Conservation (phyloP, 2,329 filamentous ascomycete species). For the Knufia fluminis region DNA sequence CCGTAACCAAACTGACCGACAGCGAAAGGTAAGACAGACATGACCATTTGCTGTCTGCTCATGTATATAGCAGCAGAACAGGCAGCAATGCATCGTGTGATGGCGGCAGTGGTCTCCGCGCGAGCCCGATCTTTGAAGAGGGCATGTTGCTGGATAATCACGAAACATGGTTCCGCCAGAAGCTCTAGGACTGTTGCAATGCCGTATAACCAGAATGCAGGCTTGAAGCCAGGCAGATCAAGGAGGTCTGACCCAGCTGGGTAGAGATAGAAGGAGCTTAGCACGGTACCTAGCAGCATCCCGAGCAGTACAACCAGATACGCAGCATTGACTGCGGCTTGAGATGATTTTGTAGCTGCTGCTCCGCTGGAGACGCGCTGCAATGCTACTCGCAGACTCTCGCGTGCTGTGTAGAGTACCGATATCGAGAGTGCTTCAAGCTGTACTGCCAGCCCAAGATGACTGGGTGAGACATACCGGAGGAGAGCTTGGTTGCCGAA, state of each 20-base stretch:
- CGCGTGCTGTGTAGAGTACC: conserved; percentile 87
- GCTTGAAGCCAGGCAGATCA: conserved; percentile 53
- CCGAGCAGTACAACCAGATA: conserved; percentile 69
- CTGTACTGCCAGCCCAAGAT: conserved; percentile 79
- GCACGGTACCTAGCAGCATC: conserved; percentile 49
- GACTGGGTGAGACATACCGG: conserved; percentile 73
- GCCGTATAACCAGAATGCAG: conserved; percentile 47
- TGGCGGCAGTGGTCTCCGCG: conserved; percentile 74
- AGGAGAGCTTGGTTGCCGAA: conserved; percentile 83
- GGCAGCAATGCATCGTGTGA: conserved; percentile 65
- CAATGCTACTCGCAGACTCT: conserved; percentile 82
- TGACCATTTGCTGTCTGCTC: conserved; percentile 40
- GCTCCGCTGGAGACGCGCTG: conserved; percentile 47
- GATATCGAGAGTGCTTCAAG: conserved; percentile 88
- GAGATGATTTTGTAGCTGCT: conserved; percentile 31
- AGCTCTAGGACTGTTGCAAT: conserved; percentile 63
- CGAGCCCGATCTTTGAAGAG: conserved; percentile 70
- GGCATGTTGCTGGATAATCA: conserved; percentile 72
- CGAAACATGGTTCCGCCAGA: conserved; percentile 78
- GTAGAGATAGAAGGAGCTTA: conserved; percentile 60
- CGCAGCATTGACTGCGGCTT: conserved; percentile 79
- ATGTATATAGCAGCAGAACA: conserved; percentile 54
- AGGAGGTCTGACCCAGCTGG: conserved; percentile 43
- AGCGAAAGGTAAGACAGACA: conserved; percentile 81
- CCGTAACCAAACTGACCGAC: conserved; percentile 76